A percentile compares a stretch with the other conserved stretches of the same genome.
These are phyloP conservation scores for Ophiostoma fasciatum DNA, from an alignment of 2,329 filamentous ascomycete genomes.

Conservation along the genomic window DNA sequence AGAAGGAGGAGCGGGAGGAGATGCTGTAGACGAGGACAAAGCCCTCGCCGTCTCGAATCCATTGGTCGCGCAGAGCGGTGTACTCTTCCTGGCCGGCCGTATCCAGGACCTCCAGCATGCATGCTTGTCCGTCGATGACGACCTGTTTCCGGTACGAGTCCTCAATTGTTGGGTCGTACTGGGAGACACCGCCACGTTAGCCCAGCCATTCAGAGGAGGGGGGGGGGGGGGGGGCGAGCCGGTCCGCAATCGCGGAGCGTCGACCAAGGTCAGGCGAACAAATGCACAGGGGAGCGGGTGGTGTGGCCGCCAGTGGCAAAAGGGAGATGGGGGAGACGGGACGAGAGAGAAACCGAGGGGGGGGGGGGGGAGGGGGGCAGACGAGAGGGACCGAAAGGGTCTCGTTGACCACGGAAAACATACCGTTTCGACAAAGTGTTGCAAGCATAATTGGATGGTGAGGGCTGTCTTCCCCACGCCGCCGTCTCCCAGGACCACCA, in stretches of 20 bases:
- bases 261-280: no score
- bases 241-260: no score
- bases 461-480: constrained; percentile 88
- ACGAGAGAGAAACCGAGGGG: neutral
- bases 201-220: no score
- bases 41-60: constrained; percentile 95
- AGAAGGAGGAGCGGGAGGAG: constrained; percentile 88
- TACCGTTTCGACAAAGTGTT: constrained; percentile 82
- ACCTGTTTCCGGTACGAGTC: constrained; percentile 81
- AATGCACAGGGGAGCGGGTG: no score
- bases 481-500: constrained; percentile 88
- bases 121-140: constrained; percentile 86
- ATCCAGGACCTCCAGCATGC: constrained; percentile 95
- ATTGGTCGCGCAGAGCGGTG: constrained; percentile 89
- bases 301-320: no score
- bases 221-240: no score
- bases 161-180: constrained; percentile 82
- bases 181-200: no score
- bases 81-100: constrained; percentile 98
- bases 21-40: constrained; percentile 98
- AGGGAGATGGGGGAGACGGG: no score
- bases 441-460: constrained; percentile 89
- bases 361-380: no score
- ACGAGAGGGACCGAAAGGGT: no score
- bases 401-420: no score